Conservation (phyloP, 306 rosid species). For the Inga leiocalycina region DNA sequence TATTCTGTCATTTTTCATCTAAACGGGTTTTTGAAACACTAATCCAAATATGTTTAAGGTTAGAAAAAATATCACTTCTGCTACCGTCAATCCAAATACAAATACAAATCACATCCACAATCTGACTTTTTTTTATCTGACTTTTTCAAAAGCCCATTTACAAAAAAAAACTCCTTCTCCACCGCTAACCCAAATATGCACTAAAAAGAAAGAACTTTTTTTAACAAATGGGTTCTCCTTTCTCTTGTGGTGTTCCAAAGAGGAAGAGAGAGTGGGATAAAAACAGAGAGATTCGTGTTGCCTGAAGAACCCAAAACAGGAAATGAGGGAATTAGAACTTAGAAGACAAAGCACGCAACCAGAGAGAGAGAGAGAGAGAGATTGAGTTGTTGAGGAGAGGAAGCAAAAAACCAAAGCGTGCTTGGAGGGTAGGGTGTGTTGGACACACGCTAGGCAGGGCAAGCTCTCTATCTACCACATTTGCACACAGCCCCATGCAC, state of each 20-base stretch:
- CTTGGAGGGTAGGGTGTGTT: slow-evolving; percentile 21
- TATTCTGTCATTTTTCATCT: too few relatives aligned
- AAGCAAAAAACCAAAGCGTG: slow-evolving; percentile 69
- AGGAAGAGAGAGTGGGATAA: slow-evolving; percentile 10
- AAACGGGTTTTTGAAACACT: too few relatives aligned
- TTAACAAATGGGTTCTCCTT: slow-evolving; percentile 34
- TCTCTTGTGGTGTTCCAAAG: slow-evolving; percentile 17
- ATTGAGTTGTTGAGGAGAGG: slow-evolving; percentile 58
- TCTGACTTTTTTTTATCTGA: too few relatives aligned
- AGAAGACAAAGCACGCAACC: slow-evolving; percentile 65
- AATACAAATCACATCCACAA: too few relatives aligned
- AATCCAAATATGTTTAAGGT: too few relatives aligned
- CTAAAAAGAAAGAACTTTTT: neutral
- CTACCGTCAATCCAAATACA: too few relatives aligned
- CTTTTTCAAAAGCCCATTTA: too few relatives aligned
- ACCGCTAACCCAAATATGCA: too few relatives aligned
- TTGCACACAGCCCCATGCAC: slow-evolving; percentile 26
- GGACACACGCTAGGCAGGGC: slow-evolving; percentile 27
- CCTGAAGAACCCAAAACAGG: slow-evolving; percentile 49
- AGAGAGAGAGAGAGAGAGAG: neutral
- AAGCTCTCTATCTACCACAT: neutral
- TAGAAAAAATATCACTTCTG: too few relatives aligned
- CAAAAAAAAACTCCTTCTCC: too few relatives aligned
- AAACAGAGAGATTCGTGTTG: slow-evolving; percentile 53
- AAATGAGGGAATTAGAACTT: slow-evolving; percentile 37